Evolutionary conservation across 2,329 filamentous ascomycete genomes (phyloP), one percentile per base, ranked within the genome.

Genomic region (Zarea fungicola): DNA sequence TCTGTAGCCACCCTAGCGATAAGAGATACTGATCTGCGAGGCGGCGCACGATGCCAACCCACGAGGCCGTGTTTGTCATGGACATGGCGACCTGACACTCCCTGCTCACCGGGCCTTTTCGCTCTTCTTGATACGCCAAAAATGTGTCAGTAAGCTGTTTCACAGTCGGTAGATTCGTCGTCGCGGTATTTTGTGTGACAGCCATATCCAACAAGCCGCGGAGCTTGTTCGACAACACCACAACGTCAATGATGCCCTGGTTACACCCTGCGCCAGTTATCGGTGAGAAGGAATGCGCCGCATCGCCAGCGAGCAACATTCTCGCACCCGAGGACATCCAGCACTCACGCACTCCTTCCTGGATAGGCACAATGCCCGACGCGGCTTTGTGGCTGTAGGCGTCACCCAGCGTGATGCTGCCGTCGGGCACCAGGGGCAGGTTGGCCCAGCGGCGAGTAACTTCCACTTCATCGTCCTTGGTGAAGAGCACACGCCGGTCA

Each of bases 231-330:
- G 48, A 46, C 18, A 62, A 54, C 14, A 49, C 54, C 2, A 56
- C 55, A 21, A 59, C 43, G n/a, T 63, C 59, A 26, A 61, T 54
- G 13, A 65, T 59, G 5, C 58, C 64, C 29, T 59, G 58, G 52
- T 66, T 65, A 23, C 58, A 56, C 2, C 63, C 62, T 4, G 58
- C 55, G 1, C 60, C 63, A 3, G 60, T 52, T 41, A 61, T 62
- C 0, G 64, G 60, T 1, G 62, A 62, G 47, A 64, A 59, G 42
- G 65, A 64, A 49, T 66, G 61, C n/a, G 53, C 58, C 2, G 64
- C 53, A 42, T 68, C 65, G 6, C 65, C 65, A 0, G 54, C 55
- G 3, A 66, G 58, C 5, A 64, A 61, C 16, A 65, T 51, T 3
- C 60, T 57, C 5, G 55, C 58, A 26, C 49, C 40, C 43, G 50